phyloP scores from a whole-genome alignment of 2,329 filamentous ascomycete species.

The Chrysosphaeria jannelii region DNA sequence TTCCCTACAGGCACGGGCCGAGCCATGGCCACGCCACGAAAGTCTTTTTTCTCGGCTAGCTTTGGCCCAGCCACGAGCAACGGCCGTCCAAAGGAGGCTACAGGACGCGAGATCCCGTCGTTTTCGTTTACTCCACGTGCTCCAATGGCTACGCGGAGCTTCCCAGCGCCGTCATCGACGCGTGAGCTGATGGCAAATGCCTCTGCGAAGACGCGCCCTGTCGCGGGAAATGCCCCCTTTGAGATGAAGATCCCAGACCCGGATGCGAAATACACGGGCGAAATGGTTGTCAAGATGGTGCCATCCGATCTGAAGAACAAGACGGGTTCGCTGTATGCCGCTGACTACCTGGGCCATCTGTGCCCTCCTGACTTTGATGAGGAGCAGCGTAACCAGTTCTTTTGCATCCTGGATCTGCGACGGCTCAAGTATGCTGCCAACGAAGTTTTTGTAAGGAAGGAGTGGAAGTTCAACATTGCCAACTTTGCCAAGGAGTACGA shows the following conservation, averaged over 20 bases:
- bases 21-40: conserved; percentile 4
- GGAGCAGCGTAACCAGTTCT: conserved; percentile 28
- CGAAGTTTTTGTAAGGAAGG: conserved; percentile 27
- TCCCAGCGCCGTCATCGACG: conserved; percentile 16
- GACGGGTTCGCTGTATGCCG: conserved; percentile 25
- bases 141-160: conserved; percentile 14
- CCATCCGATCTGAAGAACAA: conserved; percentile 18
- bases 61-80: conserved; percentile 6
- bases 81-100: conserved; percentile 4
- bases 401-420: conserved; percentile 29
- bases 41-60: conserved; percentile 8
- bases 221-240: conserved; percentile 20
- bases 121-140: conserved; percentile 15
- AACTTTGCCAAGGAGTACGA: conserved; percentile 35
- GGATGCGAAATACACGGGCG: conserved; percentile 23
- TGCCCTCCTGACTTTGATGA: conserved; percentile 26
- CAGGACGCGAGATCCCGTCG: conserved; percentile 6
- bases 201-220: conserved; percentile 18
- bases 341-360: conserved; percentile 25
- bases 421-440: conserved; percentile 29
- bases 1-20: conserved; percentile 1
- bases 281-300: conserved; percentile 20
- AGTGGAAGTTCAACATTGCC: conserved; percentile 29
- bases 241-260: conserved; percentile 27
- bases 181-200: conserved; percentile 17